Evolutionary conservation across 345 rosid genomes (phyloP).

Genomic region (Physaria fendleri): DNA sequence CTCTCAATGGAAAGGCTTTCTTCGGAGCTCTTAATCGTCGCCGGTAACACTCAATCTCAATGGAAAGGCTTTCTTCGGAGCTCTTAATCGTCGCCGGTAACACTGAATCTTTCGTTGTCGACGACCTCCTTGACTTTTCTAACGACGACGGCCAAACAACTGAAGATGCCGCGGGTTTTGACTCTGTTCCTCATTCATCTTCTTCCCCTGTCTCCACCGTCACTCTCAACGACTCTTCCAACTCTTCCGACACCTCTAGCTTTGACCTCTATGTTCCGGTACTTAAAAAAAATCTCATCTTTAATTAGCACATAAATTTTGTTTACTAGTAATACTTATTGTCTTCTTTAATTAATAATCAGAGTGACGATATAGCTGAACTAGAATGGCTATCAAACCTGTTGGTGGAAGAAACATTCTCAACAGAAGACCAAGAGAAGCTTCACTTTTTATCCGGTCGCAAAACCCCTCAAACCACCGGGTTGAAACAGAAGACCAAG

Average conservation of each 20-base stretch:
- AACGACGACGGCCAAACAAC: slow-evolving; percentile 47
- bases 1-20: too few relatives aligned
- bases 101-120: slow-evolving; percentile 79
- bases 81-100: slow-evolving; percentile 27
- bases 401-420: slow-evolving; percentile 93
- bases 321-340: not conserved
- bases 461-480: slow-evolving; percentile 37
- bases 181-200: slow-evolving; percentile 31
- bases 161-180: slow-evolving; percentile 31
- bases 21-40: too few relatives aligned
- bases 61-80: slow-evolving; percentile 20
- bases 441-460: slow-evolving; percentile 72
- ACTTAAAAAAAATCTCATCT: slow-evolving; percentile 3
- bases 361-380: slow-evolving; percentile 91
- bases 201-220: slow-evolving; percentile 33
- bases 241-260: slow-evolving; percentile 26
- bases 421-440: slow-evolving; percentile 84
- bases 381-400: slow-evolving; percentile 96
- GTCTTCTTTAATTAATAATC: not conserved
- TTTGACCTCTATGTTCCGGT: slow-evolving; percentile 89
- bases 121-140: slow-evolving; percentile 82
- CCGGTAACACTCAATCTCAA: too few relatives aligned
- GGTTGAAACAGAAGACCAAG: slow-evolving; percentile 43
- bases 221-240: slow-evolving; percentile 17
- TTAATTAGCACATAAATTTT: not conserved